Evolutionary conservation across 2,329 filamentous ascomycete genomes (phyloP).

Genomic region (Tolypocladium tropicale): DNA sequence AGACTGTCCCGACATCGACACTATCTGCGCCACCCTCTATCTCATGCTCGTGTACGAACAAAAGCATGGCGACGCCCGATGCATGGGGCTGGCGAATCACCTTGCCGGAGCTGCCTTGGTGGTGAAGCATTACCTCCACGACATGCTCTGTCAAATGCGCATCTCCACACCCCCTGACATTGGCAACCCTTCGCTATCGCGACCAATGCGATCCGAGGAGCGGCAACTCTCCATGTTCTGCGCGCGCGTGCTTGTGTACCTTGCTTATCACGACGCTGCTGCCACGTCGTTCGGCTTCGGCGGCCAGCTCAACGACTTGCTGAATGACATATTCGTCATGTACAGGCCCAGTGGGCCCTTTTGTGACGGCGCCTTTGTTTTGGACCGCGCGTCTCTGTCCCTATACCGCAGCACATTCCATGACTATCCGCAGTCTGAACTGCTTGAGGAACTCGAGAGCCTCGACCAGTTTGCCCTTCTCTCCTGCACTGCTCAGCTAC

Average conservation of each 20-base stretch:
- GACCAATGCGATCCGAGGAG: background rate
- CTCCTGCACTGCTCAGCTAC: background rate
- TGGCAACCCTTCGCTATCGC: background rate
- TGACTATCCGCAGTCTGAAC: background rate
- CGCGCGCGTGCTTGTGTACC: background rate
- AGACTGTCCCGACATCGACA: background rate
- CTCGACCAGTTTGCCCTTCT: background rate
- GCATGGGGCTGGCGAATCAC: background rate
- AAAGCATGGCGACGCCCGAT: constrained; percentile 22
- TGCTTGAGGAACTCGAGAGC: background rate
- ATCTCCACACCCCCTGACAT: background rate
- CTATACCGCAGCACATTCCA: background rate
- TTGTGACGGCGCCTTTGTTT: background rate
- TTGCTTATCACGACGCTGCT: background rate
- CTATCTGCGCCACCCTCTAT: constrained; percentile 19
- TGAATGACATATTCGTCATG: background rate
- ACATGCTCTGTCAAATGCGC: background rate
- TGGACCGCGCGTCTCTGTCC: background rate
- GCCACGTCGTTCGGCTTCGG: background rate
- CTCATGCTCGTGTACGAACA: constrained; percentile 27
- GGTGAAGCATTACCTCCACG: background rate
- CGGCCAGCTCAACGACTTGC: background rate
- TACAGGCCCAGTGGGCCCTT: background rate
- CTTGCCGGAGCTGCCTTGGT: background rate
- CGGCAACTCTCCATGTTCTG: background rate